Evolutionary conservation across 345 rosid genomes (phyloP), one percentile per base, ranked within the genome.

Genomic region (Melaleuca alternifolia): DNA sequence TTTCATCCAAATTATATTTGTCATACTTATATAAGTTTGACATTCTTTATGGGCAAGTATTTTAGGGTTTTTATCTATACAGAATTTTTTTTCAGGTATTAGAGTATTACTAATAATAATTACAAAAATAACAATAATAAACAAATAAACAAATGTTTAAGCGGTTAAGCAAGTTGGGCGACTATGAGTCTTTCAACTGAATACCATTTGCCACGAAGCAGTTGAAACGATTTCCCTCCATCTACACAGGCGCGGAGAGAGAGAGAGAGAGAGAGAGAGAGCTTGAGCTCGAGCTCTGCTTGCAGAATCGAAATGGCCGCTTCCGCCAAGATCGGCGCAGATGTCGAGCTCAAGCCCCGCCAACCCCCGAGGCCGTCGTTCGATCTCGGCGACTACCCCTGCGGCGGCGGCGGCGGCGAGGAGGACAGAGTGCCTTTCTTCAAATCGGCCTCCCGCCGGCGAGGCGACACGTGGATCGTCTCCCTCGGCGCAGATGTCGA

Each of bases 391-490:
- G 91, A 85, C 18, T 65, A 11, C 75, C 71, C 53, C 18, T 87
- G 33, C 79, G 83, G 85, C 84, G n/a, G n/a, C n/a, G n/a, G 33
- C 79, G 83, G 85, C 84, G 88, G 44, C 8, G 89, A 82, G 4
- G 79, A 33, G 79, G 81, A 71, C 21, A 92, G 86, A 57, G 86
- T 93, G 84, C 92, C 97, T 3, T 94, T 97, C 94, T 94, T 97
- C 93, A 91, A 85, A 53, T 92, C 94, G 46, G 92, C 91, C 24
- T 92, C 93, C 7, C 95, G 96, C 65, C 89, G 92, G 87, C 86
- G 92, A 46, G 91, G 92, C 48, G 98, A 95, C 90, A 97, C 98
- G 3, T 97, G 98, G 98, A 84, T 97, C 61, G 87, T 94, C 86
- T 94, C 97, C 76, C 89, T 94, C 89, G 89, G 89, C 10, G 65